Base-by-base conservation (phyloP, 495 filamentous ascomycete genomes). In the Penicillium canescens region DNA sequence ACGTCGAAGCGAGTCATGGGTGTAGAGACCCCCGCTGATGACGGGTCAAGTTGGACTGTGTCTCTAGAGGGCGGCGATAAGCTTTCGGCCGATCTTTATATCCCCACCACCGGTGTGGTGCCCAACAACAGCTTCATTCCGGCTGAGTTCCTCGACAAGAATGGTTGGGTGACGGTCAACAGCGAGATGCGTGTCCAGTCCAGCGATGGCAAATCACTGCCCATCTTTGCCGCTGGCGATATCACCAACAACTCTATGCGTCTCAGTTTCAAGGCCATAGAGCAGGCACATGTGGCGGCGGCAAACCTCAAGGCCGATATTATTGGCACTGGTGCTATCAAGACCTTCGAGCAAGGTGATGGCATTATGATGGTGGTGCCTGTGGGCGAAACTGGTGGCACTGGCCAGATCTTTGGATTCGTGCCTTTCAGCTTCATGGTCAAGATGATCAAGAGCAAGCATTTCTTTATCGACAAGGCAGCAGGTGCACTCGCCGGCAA, bases 101-200 rank as follows among this genome's bases (percentile, higher is more conserved):
- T 89, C 45, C 78, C 86, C 3, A 84, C 83, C 3, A 82, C 76
- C 46, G 86, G 86, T 18, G 71, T 78, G 10, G 39, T 75, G 0
- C 82, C 86, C 39, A 89, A 89, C 72, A 82, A 78, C 41, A 72
- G 72, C 14, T 89, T 81, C 68, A 60, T 89, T 16, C 73, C 81
- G 4, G 59, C 65, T 9, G 54, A 70, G 21, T 65, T 82, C 41
- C 74, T 87, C 4, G 76, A 79, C 34, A 50, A 65, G 9, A 55
- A 65, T 23, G 80, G 78, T 31, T 84, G 76, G 67, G 78, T 88
- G 16, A 62, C 61, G 33, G 79, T 86, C 13, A 78, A 87, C 54
- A 75, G 79, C 24, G 73, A 78, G 59, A 69, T 87, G 53, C 77
- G 70, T 6, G 80, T 82, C 9, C 56, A 63, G 39, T 74, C 62